phyloP scores from a whole-genome alignment of 371 early-diverging fungal genomes.

The Lichtheimia hyalospora region DNA sequence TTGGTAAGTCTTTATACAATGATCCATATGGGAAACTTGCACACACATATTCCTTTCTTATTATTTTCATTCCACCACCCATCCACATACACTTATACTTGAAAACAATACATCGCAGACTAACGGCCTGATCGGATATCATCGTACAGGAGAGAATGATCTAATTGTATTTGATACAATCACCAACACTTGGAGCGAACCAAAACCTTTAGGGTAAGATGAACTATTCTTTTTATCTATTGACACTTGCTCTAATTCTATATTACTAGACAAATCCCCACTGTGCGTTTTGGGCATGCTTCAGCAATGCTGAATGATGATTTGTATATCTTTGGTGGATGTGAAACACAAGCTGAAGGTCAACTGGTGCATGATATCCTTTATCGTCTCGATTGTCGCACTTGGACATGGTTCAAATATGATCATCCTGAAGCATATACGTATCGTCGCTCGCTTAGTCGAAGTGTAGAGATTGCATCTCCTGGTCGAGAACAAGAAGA shows the following conservation, averaged over 20 bases:
- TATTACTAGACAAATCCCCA: conserved; percentile 17
- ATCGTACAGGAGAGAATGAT: conserved; percentile 26
- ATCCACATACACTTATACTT: too few species aligned
- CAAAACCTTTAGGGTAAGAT: conserved; percentile 19
- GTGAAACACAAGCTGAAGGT: conserved; percentile 19
- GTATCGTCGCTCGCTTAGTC: conserved; percentile 9
- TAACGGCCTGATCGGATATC: background rate
- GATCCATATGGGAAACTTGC: background rate
- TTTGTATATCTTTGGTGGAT: conserved; percentile 44
- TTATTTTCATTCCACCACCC: background rate
- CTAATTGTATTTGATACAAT: conserved; percentile 18
- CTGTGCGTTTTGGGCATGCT: conserved; percentile 23
- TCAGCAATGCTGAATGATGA: conserved; percentile 30
- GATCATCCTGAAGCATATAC: conserved; percentile 26
- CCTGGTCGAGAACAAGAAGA: too few species aligned
- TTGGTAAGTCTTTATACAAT: conserved; percentile 5
- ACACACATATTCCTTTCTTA: background rate
- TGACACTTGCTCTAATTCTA: background rate
- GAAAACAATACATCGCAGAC: too few species aligned
- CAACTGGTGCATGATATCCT: conserved; percentile 25
- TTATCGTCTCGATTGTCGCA: conserved; percentile 18
- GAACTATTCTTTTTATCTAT: background rate
- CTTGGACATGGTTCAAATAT: conserved; percentile 27
- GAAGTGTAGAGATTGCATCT: background rate
- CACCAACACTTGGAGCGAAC: conserved; percentile 24